Percentiles rank a stretch among this genome's conserved stretches.
phyloP scores from a whole-genome alignment of 192 early-diverging fungal genomes.

The Entomortierella chlamydospora region DNA sequence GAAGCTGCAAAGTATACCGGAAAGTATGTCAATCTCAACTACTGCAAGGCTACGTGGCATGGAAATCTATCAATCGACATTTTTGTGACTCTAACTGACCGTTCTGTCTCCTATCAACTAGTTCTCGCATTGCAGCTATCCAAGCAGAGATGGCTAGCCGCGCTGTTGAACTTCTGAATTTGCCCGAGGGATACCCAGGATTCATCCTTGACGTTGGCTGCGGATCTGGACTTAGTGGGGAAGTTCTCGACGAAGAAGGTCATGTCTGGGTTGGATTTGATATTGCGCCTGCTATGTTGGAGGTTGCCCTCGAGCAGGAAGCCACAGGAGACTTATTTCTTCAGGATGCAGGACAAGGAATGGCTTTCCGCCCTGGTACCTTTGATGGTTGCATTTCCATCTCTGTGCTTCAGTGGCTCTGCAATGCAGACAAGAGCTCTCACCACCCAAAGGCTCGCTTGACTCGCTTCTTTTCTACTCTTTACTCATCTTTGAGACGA shows the following conservation, averaged over 20 bases:
- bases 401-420: conserved; percentile 98
- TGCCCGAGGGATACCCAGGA: conserved; percentile 77
- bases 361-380: conserved; percentile 93
- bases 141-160: conserved; percentile 95
- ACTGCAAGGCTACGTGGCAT: background rate
- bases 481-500: conserved; percentile 88
- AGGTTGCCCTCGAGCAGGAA: conserved; percentile 92
- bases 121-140: conserved; percentile 93
- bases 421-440: conserved; percentile 94
- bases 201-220: conserved; percentile 97
- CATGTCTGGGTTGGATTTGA: conserved; percentile 98
- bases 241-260: conserved; percentile 94
- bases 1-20: conserved; percentile 95
- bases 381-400: conserved; percentile 91
- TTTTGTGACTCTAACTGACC: background rate
- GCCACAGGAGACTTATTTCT: conserved; percentile 95
- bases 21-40: conserved; percentile 67
- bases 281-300: conserved; percentile 94
- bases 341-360: conserved; percentile 95
- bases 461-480: conserved; percentile 89
- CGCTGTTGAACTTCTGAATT: conserved; percentile 89
- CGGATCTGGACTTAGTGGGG: conserved; percentile 95
- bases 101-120: conserved; percentile 43
- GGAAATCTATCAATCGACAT: background rate
- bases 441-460: conserved; percentile 89